These are phyloP conservation scores for Blumeria graminis DNA, from an alignment of 2,329 filamentous ascomycete species.

Conservation along the genomic window DNA sequence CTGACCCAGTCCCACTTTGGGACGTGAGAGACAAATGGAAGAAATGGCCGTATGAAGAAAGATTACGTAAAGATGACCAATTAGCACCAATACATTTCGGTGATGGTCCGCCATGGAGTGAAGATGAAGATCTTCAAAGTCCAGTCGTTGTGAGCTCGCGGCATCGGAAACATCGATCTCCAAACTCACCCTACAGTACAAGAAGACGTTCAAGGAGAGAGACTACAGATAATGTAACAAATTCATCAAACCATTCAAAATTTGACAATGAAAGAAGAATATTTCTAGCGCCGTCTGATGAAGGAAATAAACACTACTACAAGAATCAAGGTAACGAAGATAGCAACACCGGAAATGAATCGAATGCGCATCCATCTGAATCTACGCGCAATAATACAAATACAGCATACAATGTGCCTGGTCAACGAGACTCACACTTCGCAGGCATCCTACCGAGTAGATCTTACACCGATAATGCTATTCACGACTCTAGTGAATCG, in stretches of 20 bases:
- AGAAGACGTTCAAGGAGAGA: constrained; percentile 24
- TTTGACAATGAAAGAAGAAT: constrained; percentile 40
- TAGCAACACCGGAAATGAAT: constrained; percentile 56
- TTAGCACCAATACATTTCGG: constrained; percentile 64
- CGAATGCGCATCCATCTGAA: constrained; percentile 51
- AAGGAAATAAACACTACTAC: constrained; percentile 54
- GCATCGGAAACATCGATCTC: constrained; percentile 67
- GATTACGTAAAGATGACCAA: constrained; percentile 38
- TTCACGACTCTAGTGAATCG: constrained; percentile 20
- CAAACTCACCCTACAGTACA: constrained; percentile 24
- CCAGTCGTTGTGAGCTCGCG: constrained; percentile 63
- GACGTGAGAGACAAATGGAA: constrained; percentile 41
- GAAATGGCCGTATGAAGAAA: constrained; percentile 16
- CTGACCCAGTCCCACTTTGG: constrained; percentile 57
- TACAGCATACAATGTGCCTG: constrained; percentile 21
- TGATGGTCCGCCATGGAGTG: constrained; percentile 79
- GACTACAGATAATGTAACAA: constrained; percentile 17
- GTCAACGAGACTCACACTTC: constrained; percentile 29
- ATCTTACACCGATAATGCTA: constrained; percentile 17
- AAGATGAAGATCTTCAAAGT: constrained; percentile 85
- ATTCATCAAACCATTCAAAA: constrained; percentile 23
- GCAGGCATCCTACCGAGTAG: constrained; percentile 20
- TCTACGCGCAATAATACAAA: constrained; percentile 31
- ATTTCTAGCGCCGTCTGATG: constrained; percentile 39
- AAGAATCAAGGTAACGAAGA: constrained; percentile 43